Evolutionary conservation across 202 grass and related monocot species (phyloP).

Genomic region (Saccharum hybrid): DNA sequence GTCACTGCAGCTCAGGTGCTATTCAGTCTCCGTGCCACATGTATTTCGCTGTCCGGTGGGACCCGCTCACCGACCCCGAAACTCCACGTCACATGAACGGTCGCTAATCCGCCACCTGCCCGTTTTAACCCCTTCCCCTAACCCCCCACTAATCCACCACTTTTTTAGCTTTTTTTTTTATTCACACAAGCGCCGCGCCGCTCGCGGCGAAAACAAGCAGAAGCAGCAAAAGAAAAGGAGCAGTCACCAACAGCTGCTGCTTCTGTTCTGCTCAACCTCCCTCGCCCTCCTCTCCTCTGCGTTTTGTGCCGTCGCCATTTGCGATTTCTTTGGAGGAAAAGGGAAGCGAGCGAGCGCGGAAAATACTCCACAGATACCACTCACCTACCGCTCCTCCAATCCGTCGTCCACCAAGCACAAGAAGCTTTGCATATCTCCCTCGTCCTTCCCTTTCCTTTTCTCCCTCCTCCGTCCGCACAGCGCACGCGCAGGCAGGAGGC

Average conservation of each 20-base stretch:
- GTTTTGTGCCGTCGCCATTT: no score
- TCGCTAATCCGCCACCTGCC: conserved; percentile 8
- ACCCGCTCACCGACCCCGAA: conserved; percentile 6
- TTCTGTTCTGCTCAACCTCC: no score
- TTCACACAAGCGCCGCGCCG: neutral
- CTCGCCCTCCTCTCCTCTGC: no score
- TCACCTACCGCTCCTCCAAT: no score
- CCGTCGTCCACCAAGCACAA: neutral
- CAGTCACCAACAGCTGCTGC: no score
- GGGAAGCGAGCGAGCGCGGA: no score
- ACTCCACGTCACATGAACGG: conserved; percentile 33
- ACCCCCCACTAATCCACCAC: conserved; percentile 9
- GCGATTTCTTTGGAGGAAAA: no score
- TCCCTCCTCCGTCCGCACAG: neutral
- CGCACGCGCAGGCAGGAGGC: neutral
- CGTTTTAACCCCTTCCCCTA: conserved; percentile 3
- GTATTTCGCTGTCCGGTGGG: conserved; percentile 21
- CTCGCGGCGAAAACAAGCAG: neutral
- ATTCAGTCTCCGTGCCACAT: neutral
- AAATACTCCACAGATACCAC: no score
- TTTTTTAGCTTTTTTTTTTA: neutral
- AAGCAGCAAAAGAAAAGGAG: neutral
- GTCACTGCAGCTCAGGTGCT: neutral
- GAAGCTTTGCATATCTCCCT: conserved; percentile 20
- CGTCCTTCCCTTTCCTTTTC: neutral